A percentile compares a stretch with the other conserved stretches of the same genome.
phyloP scores from a whole-genome alignment of 805 yeast genomes.

The Candida chilensis region DNA sequence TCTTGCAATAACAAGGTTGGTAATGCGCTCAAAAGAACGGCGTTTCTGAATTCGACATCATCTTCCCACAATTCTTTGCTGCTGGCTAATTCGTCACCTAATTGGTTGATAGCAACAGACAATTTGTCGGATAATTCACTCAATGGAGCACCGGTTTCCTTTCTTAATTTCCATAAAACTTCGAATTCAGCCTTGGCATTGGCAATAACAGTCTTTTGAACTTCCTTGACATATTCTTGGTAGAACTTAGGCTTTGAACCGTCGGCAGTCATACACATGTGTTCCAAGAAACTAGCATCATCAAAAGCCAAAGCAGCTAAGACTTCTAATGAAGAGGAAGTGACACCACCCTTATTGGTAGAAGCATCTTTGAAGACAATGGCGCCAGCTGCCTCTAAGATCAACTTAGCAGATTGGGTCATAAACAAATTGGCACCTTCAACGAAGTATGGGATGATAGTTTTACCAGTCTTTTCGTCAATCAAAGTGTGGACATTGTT shows the following conservation, averaged over 20 bases:
- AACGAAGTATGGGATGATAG: conserved; percentile 78
- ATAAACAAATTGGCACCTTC: conserved; percentile 97
- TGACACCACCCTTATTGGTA: conserved; percentile 97
- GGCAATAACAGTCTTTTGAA: conserved; percentile 61
- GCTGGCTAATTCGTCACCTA: conserved; percentile 77
- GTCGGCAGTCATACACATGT: conserved; percentile 62
- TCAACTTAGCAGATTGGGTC: conserved; percentile 87
- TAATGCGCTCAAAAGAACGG: conserved; percentile 66
- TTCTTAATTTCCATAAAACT: conserved; percentile 73
- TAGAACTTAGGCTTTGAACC: conserved; percentile 63
- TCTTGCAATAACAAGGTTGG: conserved; percentile 63
- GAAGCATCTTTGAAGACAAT: conserved; percentile 91
- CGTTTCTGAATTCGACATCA: conserved; percentile 68
- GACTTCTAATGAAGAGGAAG: conserved; percentile 92
- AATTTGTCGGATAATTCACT: conserved; percentile 73
- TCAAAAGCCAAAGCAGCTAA: conserved; percentile 88
- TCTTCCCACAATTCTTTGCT: conserved; percentile 80
- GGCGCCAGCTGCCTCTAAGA: conserved; percentile 80
- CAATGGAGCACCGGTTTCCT: conserved; percentile 52
- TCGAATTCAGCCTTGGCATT: conserved; percentile 85
- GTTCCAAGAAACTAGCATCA: conserved; percentile 68
- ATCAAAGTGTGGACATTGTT: conserved; percentile 68
- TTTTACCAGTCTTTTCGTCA: conserved; percentile 66
- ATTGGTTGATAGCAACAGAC: conserved; percentile 73
- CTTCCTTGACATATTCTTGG: conserved; percentile 74